A percentile compares a stretch with the other conserved stretches of the same genome.
Conservation (phyloP, 139 green algal genomes). For the Deuterostichococcus epilithicus region DNA sequence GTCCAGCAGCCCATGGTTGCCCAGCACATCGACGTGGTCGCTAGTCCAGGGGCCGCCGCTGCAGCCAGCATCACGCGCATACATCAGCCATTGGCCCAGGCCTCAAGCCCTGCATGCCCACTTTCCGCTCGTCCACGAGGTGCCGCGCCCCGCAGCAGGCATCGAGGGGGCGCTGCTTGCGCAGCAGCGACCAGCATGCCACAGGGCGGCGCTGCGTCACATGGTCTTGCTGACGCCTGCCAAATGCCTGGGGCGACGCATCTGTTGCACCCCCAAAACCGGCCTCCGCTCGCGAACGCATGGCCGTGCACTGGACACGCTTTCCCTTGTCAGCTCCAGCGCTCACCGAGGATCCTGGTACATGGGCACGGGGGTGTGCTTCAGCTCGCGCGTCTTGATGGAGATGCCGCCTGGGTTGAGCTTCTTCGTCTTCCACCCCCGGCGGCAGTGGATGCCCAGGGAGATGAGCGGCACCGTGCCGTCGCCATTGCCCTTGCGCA, state of each 20-base stretch:
- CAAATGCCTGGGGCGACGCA: too few species aligned
- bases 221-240: too few species aligned
- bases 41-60: conserved; percentile 45
- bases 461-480: conserved; percentile 69
- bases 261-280: too few species aligned
- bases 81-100: too few species aligned
- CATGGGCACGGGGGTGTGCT: conserved; percentile 27
- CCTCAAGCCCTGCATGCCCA: too few species aligned
- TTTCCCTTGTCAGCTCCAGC: not conserved
- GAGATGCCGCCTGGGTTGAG: conserved; percentile 58
- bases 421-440: conserved; percentile 18
- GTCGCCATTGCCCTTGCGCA: conserved; percentile 55
- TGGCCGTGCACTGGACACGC: too few species aligned
- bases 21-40: conserved; percentile 67
- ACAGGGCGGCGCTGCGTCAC: too few species aligned
- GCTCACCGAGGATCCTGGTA: conserved; percentile 16
- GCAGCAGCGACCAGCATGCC: too few species aligned
- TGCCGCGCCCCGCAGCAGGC: too few species aligned
- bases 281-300: not conserved
- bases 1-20: conserved; percentile 53
- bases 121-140: too few species aligned
- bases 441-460: conserved; percentile 15
- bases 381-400: conserved; percentile 55
- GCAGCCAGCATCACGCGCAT: conserved; percentile 8
- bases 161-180: too few species aligned